A percentile compares a stretch with the other conserved stretches of the same genome.
phyloP scores from a whole-genome alignment of 495 filamentous ascomycete species.

The Penicillium samsonianum region DNA sequence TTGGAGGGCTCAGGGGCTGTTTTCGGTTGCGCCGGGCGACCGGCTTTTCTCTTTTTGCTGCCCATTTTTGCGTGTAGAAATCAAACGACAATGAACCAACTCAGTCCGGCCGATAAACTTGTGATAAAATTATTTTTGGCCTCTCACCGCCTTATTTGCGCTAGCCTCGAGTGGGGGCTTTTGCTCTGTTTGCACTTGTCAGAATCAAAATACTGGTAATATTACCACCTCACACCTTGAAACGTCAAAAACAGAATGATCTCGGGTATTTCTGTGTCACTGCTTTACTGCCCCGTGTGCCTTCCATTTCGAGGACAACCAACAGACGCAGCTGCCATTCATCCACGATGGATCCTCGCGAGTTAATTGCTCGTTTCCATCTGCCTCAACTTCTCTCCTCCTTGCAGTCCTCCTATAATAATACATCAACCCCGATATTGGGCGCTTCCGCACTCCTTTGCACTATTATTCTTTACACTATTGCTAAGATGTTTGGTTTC shows the following conservation, averaged over 20 bases:
- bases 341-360: conserved; percentile 6
- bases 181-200: conserved; percentile 29
- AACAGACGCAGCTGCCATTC: conserved; percentile 13
- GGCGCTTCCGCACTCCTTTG: conserved; percentile 48
- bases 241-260: background rate
- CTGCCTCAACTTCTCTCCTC: conserved; percentile 34
- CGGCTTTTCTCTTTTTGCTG: conserved; percentile 74
- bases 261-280: background rate
- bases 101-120: conserved; percentile 14
- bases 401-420: conserved; percentile 28
- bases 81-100: conserved; percentile 4
- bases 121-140: conserved; percentile 44
- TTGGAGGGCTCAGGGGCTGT: conserved; percentile 42
- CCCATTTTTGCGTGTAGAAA: conserved; percentile 61
- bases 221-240: conserved; percentile 5
- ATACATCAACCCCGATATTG: conserved; percentile 32
- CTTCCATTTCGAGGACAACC: conserved; percentile 13
- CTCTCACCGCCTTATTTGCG: conserved; percentile 32
- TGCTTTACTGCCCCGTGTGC: background rate
- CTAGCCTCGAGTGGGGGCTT: conserved; percentile 21
- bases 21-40: conserved; percentile 52
- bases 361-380: conserved; percentile 21
- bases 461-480: conserved; percentile 45
- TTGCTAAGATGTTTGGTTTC: conserved; percentile 66
- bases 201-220: conserved; percentile 17